Evolutionary conservation across 1,284 basidiomycete genomes (phyloP).

Genomic region (Melampsora americana): DNA sequence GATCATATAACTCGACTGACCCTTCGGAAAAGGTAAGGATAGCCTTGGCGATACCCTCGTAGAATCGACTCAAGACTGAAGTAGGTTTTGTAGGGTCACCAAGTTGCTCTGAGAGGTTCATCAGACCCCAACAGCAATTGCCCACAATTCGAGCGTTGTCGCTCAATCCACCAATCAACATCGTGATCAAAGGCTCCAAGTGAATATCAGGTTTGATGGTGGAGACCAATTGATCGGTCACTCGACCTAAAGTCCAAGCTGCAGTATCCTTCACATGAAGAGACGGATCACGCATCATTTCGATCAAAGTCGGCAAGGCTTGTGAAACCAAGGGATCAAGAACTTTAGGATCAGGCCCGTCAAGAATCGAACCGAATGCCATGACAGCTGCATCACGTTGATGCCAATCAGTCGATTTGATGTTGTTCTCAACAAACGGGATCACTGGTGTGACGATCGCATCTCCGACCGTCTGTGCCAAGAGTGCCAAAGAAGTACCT

Average conservation of each 20-base stretch:
- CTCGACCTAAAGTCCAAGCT: constrained; percentile 94
- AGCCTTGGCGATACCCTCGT: constrained; percentile 77
- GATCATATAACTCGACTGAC: constrained; percentile 57
- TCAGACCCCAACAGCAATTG: constrained; percentile 94
- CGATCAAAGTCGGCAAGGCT: constrained; percentile 87
- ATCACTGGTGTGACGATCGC: constrained; percentile 87
- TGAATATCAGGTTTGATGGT: constrained; percentile 88
- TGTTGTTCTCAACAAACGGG: constrained; percentile 95
- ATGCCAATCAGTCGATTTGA: constrained; percentile 89
- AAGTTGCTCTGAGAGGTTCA: constrained; percentile 86
- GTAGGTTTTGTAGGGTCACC: constrained; percentile 61
- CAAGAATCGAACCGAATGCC: constrained; percentile 96
- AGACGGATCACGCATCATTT: constrained; percentile 87
- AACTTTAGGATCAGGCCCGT: constrained; percentile 82
- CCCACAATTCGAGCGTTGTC: constrained; percentile 77
- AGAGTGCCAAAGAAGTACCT: constrained; percentile 82
- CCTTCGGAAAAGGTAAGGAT: constrained; percentile 79
- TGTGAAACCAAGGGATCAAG: constrained; percentile 89
- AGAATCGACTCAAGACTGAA: constrained; percentile 77
- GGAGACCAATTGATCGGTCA: constrained; percentile 82
- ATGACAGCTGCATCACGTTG: constrained; percentile 94
- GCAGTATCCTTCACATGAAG: constrained; percentile 91
- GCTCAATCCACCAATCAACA: constrained; percentile 75
- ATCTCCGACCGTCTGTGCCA: constrained; percentile 87
- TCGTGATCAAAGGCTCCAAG: constrained; percentile 75